Conservation (phyloP, 805 yeast genomes). For the Diddensiella transvaalensis region DNA sequence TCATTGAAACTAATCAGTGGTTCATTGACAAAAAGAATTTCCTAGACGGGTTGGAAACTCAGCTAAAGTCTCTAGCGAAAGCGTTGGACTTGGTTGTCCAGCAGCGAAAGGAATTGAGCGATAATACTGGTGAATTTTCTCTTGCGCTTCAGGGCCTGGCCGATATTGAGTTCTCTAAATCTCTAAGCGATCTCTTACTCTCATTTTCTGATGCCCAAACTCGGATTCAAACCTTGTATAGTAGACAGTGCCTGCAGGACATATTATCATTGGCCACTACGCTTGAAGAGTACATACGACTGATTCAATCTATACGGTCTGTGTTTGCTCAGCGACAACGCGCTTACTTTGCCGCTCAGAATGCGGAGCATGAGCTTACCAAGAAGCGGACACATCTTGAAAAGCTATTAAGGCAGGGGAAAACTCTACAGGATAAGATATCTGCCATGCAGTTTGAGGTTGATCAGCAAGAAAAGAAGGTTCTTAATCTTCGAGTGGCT, state of each 20-base stretch:
- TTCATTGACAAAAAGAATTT: constrained; percentile 66
- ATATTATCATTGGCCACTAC: constrained; percentile 82
- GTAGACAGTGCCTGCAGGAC: constrained; percentile 78
- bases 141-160: constrained; percentile 56
- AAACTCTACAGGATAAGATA: constrained; percentile 61
- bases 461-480: constrained; percentile 49
- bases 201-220: constrained; percentile 71
- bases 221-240: constrained; percentile 68
- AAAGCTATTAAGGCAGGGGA: constrained; percentile 43
- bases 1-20: constrained; percentile 74
- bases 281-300: constrained; percentile 79
- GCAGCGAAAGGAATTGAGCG: constrained; percentile 71
- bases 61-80: constrained; percentile 62
- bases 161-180: constrained; percentile 68
- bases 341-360: constrained; percentile 43
- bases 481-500: constrained; percentile 49
- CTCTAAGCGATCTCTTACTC: constrained; percentile 57
- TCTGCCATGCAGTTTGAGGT: constrained; percentile 57
- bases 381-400: constrained; percentile 48
- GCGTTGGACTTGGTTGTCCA: constrained; percentile 69
- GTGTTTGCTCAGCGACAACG: constrained; percentile 73
- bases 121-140: constrained; percentile 66
- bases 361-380: constrained; percentile 44
- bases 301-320: constrained; percentile 68
- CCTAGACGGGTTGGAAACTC: constrained; percentile 68